phyloP scores from a whole-genome alignment of 108 stramenopile species.

The Aurantiochytrium sp. region DNA sequence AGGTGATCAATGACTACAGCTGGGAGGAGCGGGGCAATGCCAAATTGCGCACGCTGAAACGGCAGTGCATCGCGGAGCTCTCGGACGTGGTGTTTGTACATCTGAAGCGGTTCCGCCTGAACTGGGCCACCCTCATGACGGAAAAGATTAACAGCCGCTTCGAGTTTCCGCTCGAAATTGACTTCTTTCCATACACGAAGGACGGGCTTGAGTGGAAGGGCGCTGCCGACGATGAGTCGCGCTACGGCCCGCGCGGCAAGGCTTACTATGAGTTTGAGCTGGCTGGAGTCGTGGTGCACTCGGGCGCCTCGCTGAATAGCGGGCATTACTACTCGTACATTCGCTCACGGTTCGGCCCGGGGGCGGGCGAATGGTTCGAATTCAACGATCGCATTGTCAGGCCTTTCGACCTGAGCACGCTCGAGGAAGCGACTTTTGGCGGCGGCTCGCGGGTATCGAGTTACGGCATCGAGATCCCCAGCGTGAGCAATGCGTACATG shows the following conservation, averaged over 20 bases:
- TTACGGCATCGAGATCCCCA: neutral
- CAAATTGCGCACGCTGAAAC: neutral
- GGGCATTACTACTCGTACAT: constrained; percentile 68
- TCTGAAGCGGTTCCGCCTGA: constrained; percentile 65
- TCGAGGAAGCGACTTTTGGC: constrained; percentile 60
- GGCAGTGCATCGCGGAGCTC: constrained; percentile 40
- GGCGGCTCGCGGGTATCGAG: constrained; percentile 23
- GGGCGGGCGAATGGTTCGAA: constrained; percentile 52
- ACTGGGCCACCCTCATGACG: constrained; percentile 48
- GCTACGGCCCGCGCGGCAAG: constrained; percentile 12
- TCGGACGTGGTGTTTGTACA: constrained; percentile 50
- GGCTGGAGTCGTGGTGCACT: constrained; percentile 62
- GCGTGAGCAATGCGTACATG: constrained; percentile 36
- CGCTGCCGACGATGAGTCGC: neutral
- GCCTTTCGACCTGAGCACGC: constrained; percentile 50
- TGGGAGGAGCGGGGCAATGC: constrained; percentile 38
- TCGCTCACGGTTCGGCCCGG: constrained; percentile 33
- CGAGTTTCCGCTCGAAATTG: constrained; percentile 55
- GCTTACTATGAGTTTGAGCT: constrained; percentile 55
- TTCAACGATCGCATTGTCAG: constrained; percentile 60
- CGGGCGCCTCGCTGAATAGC: constrained; percentile 55
- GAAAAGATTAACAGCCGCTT: constrained; percentile 57
- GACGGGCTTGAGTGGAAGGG: constrained; percentile 8
- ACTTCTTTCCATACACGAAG: constrained; percentile 58
- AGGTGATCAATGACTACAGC: constrained; percentile 46